Evolutionary conservation across 2,329 filamentous ascomycete genomes (phyloP).

Genomic region (Exophiala mesophila): DNA sequence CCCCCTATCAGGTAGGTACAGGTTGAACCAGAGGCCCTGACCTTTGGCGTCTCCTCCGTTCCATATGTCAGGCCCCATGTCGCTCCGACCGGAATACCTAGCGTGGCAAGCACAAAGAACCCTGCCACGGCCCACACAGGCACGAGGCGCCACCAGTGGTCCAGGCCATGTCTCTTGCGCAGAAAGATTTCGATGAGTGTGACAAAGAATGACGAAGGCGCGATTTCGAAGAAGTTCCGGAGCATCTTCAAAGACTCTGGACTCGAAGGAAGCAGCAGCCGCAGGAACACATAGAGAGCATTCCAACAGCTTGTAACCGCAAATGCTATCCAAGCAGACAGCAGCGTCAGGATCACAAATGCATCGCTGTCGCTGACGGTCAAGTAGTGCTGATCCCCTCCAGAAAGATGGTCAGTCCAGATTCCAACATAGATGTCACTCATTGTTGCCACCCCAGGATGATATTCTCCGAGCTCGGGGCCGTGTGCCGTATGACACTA

Average conservation of each 20-base stretch:
- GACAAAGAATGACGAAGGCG: not conserved
- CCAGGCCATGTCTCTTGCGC: not conserved
- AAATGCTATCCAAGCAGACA: not conserved
- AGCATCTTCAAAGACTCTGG: too few relatives aligned
- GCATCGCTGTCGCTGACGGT: slow-evolving; percentile 2
- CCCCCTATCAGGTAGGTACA: not conserved
- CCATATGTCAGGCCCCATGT: slow-evolving; percentile 2
- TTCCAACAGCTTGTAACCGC: not conserved
- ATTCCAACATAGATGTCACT: slow-evolving; percentile 1
- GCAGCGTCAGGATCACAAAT: slow-evolving; percentile 1
- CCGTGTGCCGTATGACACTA: too few relatives aligned
- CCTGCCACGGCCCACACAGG: not conserved
- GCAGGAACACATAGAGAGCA: not conserved
- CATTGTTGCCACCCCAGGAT: too few relatives aligned
- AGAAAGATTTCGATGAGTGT: not conserved
- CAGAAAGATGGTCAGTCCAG: slow-evolving; percentile 2
- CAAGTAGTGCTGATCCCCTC: not conserved
- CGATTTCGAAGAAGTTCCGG: not conserved
- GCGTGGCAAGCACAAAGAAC: not conserved
- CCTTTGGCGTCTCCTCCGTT: not conserved
- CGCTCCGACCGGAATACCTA: slow-evolving; percentile 2
- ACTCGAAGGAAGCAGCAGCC: not conserved
- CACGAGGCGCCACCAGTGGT: not conserved
- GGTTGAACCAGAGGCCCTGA: not conserved
- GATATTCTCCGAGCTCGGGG: too few relatives aligned